Conservation (phyloP, 805 yeast genomes). For the Teunomyces pallodes region DNA sequence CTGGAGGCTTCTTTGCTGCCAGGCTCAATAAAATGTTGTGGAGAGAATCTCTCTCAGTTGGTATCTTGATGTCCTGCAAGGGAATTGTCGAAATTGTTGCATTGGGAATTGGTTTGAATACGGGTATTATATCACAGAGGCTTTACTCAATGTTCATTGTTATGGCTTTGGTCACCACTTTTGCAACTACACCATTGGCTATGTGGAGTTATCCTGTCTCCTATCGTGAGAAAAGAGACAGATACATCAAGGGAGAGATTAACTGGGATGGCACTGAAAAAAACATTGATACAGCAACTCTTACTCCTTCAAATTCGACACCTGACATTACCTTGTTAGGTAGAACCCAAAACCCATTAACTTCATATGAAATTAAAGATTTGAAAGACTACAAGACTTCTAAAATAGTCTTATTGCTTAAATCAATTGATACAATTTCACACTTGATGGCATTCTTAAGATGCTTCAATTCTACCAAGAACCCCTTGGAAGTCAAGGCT, state of each 20-base stretch:
- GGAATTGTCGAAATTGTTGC: conserved; percentile 87
- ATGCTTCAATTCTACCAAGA: conserved; percentile 18
- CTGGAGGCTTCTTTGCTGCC: conserved; percentile 67
- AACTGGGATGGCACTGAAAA: conserved; percentile 24
- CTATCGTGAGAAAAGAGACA: conserved; percentile 52
- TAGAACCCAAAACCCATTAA: conserved; percentile 3
- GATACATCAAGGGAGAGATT: conserved; percentile 23
- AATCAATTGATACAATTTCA: conserved; percentile 31
- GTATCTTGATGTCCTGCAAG: conserved; percentile 82
- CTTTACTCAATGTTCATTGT: conserved; percentile 79
- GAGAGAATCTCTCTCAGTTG: conserved; percentile 76
- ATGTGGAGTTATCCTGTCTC: conserved; percentile 57
- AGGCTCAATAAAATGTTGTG: conserved; percentile 59
- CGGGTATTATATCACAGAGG: conserved; percentile 61
- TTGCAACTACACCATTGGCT: conserved; percentile 76
- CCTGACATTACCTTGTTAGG: not conserved
- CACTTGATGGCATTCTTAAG: conserved; percentile 32
- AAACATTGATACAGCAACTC: conserved; percentile 5
- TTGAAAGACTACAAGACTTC: conserved; percentile 21
- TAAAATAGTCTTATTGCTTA: conserved; percentile 25
- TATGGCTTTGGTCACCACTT: conserved; percentile 78
- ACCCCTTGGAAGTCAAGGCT: conserved; percentile 40
- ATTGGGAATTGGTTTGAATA: conserved; percentile 67
- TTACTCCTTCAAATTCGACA: conserved; percentile 1
- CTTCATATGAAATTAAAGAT: conserved; percentile 10